Base-by-base conservation (phyloP, 2,329 filamentous ascomycete genomes). In the Pseudocercospora ulei region DNA sequence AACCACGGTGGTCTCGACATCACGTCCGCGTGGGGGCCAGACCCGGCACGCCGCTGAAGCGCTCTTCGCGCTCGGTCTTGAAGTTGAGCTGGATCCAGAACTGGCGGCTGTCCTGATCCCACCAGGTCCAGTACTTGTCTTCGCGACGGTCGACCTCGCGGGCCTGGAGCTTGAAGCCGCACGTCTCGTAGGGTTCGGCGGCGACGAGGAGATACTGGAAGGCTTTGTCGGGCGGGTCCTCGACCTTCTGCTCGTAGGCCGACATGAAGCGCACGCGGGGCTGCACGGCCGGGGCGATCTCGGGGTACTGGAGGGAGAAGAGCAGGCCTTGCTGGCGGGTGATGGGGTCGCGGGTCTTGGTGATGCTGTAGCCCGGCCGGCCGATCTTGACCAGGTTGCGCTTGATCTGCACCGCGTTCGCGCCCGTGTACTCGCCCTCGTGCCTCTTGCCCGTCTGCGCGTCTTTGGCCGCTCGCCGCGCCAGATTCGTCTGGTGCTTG, bases 1-100 rank as follows among this genome's bases (percentile, higher is more conserved):
- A n/a, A n/a, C n/a, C n/a, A n/a, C n/a, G n/a, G n/a, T n/a, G n/a
- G n/a, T n/a, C n/a, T n/a, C n/a, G n/a, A n/a, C 44, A 62, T 46
- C 58, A 57, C 30, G 50, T 51, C 22, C 46, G 46, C 12, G 29
- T 33, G 5, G 74, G 71, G 8, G 74, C 75, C 57, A 80, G 60
- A 40, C 76, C 76, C 22, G 76, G 76, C 27, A 80, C 76, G 52
- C 74, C 75, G 54, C 70, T 75, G 54, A 77, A 96, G 44, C 86
- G 72, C 71, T 95, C 88, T 65, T 96, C 90, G 48, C 90, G 77
- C 70, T 98, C 90, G 24, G 90, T 96, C 75, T 95, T 90, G 67
- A 96, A 98, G 70, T 96, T 82, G 50, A 98, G 74, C 69, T 96
- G 90, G 25, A 95, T 75, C 84, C 86, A 96, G 60, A 92, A 98